Base-by-base conservation (phyloP, 352 stramenopile genomes). In the Nothophytophthora sp. region DNA sequence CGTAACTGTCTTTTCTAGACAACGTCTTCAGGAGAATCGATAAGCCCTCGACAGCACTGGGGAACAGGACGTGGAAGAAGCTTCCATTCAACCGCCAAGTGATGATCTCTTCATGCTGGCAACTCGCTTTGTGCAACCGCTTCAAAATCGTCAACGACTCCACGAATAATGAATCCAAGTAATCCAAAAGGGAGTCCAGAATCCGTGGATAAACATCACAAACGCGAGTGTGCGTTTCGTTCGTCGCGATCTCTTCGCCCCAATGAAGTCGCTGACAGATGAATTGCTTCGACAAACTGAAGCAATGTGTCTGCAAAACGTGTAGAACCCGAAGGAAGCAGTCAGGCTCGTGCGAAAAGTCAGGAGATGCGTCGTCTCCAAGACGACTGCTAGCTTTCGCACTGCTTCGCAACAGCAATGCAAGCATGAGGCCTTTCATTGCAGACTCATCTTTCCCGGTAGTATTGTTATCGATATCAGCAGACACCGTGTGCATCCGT, bases 101-200 rank as follows among this genome's bases (percentile, higher is more conserved):
- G 27, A 76, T 67, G n/a, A 76, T 48, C 27, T 82, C 72, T 58
- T 80, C 72, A n/a, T 80, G 72, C 18, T 86, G 72, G 9, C 74
- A 73, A 36, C 68, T 80, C 28, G 44, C 50, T 42, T 71, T 82
- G 49, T 86, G 75, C 10, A 86, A 60, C 10, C 48, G 63, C 42
- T 76, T 77, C 16, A 86, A 56, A 27, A 86, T 50, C 10, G 25
- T 30, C 25, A 73, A 45, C 2, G 67, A 48, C 39, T 81, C 66
- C 0, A 35, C 20, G 30, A 82, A 53, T 15, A 86, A 34, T 8
- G 27, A 28, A 10, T 82, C 72, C 23, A 86, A 32, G 25, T 82
- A 86, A 10, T 52, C 27, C 6, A 75, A 22, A 33, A 84, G 23
- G n/a, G 39, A 47, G 5, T 67, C 42, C 15, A 73, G 20, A 18